Percentiles rank a stretch among this genome's conserved stretches.
Evolutionary conservation across 2,329 filamentous ascomycete genomes (phyloP).

Genomic region (Metarhizium anisopliae): DNA sequence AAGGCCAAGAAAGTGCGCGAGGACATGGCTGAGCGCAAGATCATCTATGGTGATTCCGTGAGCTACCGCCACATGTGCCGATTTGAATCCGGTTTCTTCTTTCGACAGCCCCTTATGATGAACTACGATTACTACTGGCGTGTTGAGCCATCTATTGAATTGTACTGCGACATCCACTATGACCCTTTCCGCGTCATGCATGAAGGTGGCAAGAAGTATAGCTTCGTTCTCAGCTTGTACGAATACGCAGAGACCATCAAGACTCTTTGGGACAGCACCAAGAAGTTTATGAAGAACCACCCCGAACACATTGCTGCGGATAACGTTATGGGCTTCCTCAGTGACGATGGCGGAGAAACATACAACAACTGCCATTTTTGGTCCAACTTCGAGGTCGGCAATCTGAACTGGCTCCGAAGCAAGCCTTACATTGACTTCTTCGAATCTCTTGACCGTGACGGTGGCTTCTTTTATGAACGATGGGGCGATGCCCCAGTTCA

Average conservation of each 20-base stretch:
- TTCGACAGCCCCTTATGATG: constrained; percentile 84
- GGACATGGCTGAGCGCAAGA: constrained; percentile 88
- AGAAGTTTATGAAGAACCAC: constrained; percentile 85
- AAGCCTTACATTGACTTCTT: constrained; percentile 88
- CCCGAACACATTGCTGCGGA: constrained; percentile 78
- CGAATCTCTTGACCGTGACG: constrained; percentile 74
- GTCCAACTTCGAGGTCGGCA: constrained; percentile 98
- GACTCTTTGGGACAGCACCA: constrained; percentile 89
- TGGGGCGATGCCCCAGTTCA: constrained; percentile 98
- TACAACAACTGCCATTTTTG: constrained; percentile 99
- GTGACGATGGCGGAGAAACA: constrained; percentile 79
- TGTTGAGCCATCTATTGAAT: constrained; percentile 92
- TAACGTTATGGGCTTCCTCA: constrained; percentile 87
- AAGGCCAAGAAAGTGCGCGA: constrained; percentile 84
- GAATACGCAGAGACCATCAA: constrained; percentile 96
- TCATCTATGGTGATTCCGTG: constrained; percentile 95
- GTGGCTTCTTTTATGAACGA: constrained; percentile 97
- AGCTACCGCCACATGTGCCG: constrained; percentile 99
- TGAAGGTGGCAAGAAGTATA: constrained; percentile 96
- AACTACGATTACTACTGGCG: constrained; percentile 99
- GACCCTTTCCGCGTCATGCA: constrained; percentile 96
- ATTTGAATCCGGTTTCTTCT: constrained; percentile 99
- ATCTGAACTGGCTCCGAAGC: constrained; percentile 85
- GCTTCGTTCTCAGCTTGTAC: constrained; percentile 89
- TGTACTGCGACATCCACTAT: constrained; percentile 92